These are phyloP conservation scores for Gynostemma pentaphyllum DNA, from an alignment of 306 rosid genomes.

Conservation along the genomic window DNA sequence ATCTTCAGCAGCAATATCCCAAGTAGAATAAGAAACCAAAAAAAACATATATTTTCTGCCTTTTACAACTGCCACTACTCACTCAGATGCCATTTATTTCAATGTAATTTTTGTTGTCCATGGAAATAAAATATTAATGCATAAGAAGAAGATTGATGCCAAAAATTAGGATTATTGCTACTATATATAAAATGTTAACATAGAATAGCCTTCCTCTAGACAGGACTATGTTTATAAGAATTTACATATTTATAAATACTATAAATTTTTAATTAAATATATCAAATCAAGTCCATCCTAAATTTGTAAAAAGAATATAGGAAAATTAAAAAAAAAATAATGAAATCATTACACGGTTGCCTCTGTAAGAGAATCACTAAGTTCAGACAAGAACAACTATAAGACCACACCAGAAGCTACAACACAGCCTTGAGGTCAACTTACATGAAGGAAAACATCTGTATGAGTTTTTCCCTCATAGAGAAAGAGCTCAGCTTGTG, in stretches of 20 bases:
- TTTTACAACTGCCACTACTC: too few relatives aligned
- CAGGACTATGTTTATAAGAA: too few relatives aligned
- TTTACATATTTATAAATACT: too few relatives aligned
- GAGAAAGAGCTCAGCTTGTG: constrained; percentile 47
- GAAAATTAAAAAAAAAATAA: not conserved
- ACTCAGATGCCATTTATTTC: too few relatives aligned
- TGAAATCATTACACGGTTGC: not conserved
- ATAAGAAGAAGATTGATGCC: too few relatives aligned
- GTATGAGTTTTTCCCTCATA: constrained; percentile 88
- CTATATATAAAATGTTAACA: too few relatives aligned
- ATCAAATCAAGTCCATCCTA: not conserved
- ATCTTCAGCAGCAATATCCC: not conserved
- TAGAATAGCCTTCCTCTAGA: too few relatives aligned
- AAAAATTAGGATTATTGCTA: too few relatives aligned
- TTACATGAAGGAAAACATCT: constrained; percentile 90
- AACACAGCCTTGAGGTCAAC: constrained; percentile 7
- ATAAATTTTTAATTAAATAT: not conserved
- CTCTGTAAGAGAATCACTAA: not conserved
- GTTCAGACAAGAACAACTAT: not conserved
- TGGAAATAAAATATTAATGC: too few relatives aligned
- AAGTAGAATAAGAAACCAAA: not conserved
- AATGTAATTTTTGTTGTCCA: too few relatives aligned
- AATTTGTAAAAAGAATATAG: not conserved
- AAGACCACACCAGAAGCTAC: constrained; percentile 1
- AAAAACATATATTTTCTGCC: not conserved